Conservation (phyloP, 2,329 filamentous ascomycete species). For the Diplodia mutila region DNA sequence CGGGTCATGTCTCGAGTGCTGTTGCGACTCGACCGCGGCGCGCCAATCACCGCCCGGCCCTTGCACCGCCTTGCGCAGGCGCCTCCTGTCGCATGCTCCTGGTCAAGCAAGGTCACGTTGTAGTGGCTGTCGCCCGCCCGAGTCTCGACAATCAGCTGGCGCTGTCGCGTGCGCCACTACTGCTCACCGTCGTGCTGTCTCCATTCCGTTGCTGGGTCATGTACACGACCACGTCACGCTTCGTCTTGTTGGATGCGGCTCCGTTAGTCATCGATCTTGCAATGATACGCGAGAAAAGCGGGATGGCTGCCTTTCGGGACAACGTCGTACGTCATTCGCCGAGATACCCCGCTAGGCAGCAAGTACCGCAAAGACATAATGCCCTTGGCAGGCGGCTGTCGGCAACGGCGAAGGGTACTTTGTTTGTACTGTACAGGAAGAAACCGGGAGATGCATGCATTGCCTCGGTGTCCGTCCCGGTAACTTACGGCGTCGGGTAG, state of each 20-base stretch:
- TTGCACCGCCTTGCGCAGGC: slow-evolving; percentile 17
- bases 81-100: slow-evolving; percentile 25
- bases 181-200: not conserved
- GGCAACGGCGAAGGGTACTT: not conserved
- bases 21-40: slow-evolving; percentile 1
- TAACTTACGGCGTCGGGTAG: not conserved
- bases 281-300: not conserved
- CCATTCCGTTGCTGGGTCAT: not conserved
- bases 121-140: slow-evolving; percentile 14
- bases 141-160: slow-evolving; percentile 18
- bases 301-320: not conserved
- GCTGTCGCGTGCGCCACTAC: slow-evolving; percentile 13
- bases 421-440: not conserved
- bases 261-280: slow-evolving; percentile 8
- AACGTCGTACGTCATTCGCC: not conserved
- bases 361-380: not conserved
- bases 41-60: slow-evolving; percentile 21
- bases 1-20: slow-evolving; percentile 21
- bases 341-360: not conserved
- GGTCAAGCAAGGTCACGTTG: slow-evolving; percentile 18
- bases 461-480: slow-evolving; percentile 11
- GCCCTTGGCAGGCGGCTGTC: slow-evolving; percentile 1
- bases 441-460: not conserved
- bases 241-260: not conserved
- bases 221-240: slow-evolving; percentile 11